Base-by-base conservation (phyloP, 768 basidiomycete species). In the Rhizopogon sp. region DNA sequence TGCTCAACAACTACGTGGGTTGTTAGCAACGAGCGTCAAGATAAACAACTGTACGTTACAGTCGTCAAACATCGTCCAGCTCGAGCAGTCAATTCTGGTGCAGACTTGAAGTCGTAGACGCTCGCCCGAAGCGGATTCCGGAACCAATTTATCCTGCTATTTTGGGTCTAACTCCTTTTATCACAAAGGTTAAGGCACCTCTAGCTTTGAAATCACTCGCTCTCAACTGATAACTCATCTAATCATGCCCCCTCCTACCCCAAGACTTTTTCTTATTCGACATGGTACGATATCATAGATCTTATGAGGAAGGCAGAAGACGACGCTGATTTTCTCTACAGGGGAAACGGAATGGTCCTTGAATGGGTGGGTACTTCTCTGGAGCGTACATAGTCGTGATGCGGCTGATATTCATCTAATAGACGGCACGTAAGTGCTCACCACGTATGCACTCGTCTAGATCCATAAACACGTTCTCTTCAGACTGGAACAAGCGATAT, bases 261-360 rank as follows among this genome's bases (percentile, higher is more conserved):
- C 91, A 33, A 80, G 91, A 53, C 71, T 94, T 46, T 88, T 91
- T 68, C 71, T 93, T 45, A 76, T 93, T 61, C 81, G 91, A 57
- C 91, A 94, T 67, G 92, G 88, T 84, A 14, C 39, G 20, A 37
- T 31, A 31, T 11, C n/a, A 47, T 40, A 22, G 5, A 54, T 54
- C 6, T 51, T 40, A 7, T n/a, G 0, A 2, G 49, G 47, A 20
- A 37, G 28, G 17, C 44, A 25, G 16, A 16, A 39, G 33, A 16
- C 1, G 17, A 37, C 5, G 6, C 6, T 37, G 47, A 49, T 37
- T n/a, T 35, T 14, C 8, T 14, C 4, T 25, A 37, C 9, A 92
- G 90, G 93, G 33, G 89, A 97, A 75, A 98, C 95, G 1, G 94
- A 95, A 68, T 98, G 94, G 93, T 91, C 90, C 16, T 64, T 87